Base-by-base conservation (phyloP, 371 early-diverging fungal species). In the Nosema muscidifuracis region DNA sequence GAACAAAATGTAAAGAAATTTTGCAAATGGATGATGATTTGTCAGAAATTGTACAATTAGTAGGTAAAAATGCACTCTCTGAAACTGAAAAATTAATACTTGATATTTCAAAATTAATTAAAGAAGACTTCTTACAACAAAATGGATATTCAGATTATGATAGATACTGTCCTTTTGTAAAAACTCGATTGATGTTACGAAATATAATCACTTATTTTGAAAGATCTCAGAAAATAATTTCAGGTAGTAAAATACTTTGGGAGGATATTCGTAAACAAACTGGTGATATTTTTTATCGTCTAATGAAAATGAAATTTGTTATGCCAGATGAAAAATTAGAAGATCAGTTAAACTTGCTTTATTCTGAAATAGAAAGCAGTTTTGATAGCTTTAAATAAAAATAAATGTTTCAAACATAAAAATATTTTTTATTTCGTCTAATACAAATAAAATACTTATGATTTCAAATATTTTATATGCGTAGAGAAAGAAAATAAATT, bases 81-180 rank as follows among this genome's bases (percentile, higher is more conserved):
- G 98, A 99, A 81, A 85, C 89, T 18, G 99, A 99, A 85, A 96
- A 97, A 88, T 92, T 99, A 80, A 93, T 94, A 16, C 86, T 98
- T 65, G 97, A 97, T 76, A 87, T 96, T 53, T 93, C 98, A 64
- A 91, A 91, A 80, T 85, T 99, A 74, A 92, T 99, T 81, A 97
- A 97, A 88, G 99, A 98, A 81, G 99, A 99, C 84, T 98, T 96
- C 85, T 86, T 98, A 85, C 98, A 99, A 85, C 99, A 99, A 84
- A 98, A 99, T 85, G 98, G 99, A 43, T 97, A 95, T 87, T 96
- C 97, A 63, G 85, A 86, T 75, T 98, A 99, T 81, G 99, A 99
- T 84, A 91, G 92, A 63, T 97, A 89, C 88, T 98, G 98, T 84
- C 98, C 99, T 33, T 97, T 99, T 88, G 92, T 89, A 87, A 92